phyloP scores from a whole-genome alignment of 2,329 filamentous ascomycete species.

The Hypoxylon sp. region DNA sequence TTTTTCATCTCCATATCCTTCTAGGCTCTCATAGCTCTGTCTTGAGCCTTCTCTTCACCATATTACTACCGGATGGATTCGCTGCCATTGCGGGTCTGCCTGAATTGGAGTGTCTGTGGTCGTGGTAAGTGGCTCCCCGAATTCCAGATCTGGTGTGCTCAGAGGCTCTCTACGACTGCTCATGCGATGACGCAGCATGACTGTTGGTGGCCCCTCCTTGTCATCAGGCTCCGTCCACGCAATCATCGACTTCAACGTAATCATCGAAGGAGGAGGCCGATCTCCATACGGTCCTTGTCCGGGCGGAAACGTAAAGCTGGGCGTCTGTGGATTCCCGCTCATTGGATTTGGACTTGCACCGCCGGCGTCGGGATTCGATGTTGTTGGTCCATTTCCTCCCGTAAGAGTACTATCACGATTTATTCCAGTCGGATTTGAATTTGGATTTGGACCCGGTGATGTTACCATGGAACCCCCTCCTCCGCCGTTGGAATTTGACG shows the following conservation, averaged over 20 bases:
- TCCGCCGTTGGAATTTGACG: constrained; percentile 17
- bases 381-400: constrained; percentile 21
- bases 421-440: constrained; percentile 17
- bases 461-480: constrained; percentile 7
- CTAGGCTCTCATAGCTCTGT: background rate
- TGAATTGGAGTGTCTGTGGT: constrained; percentile 32
- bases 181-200: constrained; percentile 39
- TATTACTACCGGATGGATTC: constrained; percentile 32
- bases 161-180: constrained; percentile 3
- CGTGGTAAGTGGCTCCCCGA: constrained; percentile 29
- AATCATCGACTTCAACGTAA: constrained; percentile 47
- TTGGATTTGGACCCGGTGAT: constrained; percentile 24
- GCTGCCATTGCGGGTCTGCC: constrained; percentile 37
- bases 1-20: constrained; percentile 5
- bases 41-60: constrained; percentile 26
- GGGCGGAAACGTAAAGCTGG: constrained; percentile 48
- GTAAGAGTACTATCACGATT: constrained; percentile 12
- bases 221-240: constrained; percentile 45
- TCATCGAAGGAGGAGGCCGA: constrained; percentile 42
- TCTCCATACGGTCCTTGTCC: constrained; percentile 50
- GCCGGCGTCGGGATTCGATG: constrained; percentile 23
- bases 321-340: constrained; percentile 26
- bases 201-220: constrained; percentile 32
- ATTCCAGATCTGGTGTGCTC: constrained; percentile 20
- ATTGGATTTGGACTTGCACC: constrained; percentile 21